phyloP scores from a whole-genome alignment of 2,329 filamentous ascomycete species.

The Trichoderma endophyticum region DNA sequence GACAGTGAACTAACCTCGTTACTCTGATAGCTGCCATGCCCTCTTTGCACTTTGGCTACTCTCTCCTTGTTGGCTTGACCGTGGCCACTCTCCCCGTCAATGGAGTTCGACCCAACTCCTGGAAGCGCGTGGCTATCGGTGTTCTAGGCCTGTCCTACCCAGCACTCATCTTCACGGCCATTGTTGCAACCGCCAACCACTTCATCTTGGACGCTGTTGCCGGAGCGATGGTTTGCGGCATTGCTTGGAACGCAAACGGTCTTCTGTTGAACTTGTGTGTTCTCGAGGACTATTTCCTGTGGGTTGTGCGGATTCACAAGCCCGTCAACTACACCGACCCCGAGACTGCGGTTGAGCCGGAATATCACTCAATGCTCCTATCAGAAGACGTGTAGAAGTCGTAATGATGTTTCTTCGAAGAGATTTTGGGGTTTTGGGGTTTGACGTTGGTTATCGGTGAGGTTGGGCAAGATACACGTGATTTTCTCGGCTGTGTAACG shows the following conservation, averaged over 20 bases:
- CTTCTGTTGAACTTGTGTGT: conserved; percentile 61
- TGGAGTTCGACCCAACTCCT: conserved; percentile 48
- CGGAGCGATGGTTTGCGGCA: conserved; percentile 60
- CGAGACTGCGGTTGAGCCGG: conserved; percentile 35
- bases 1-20: neutral
- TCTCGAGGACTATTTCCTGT: conserved; percentile 67
- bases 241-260: conserved; percentile 59
- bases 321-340: conserved; percentile 45
- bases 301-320: conserved; percentile 62
- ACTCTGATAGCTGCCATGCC: conserved; percentile 62
- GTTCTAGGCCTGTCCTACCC: conserved; percentile 61
- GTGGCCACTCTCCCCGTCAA: conserved; percentile 63
- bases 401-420: neutral
- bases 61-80: conserved; percentile 68
- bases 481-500: neutral
- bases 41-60: conserved; percentile 72
- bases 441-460: neutral
- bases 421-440: neutral
- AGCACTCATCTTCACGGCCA: conserved; percentile 61
- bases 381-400: neutral
- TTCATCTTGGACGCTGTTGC: conserved; percentile 70
- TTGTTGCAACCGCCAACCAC: conserved; percentile 70
- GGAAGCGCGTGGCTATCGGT: conserved; percentile 46
- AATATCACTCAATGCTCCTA: conserved; percentile 27
- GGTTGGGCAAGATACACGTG: neutral